Evolutionary conservation across 75 land plant genomes (phyloP).

Genomic region (Gnetum montanum): DNA sequence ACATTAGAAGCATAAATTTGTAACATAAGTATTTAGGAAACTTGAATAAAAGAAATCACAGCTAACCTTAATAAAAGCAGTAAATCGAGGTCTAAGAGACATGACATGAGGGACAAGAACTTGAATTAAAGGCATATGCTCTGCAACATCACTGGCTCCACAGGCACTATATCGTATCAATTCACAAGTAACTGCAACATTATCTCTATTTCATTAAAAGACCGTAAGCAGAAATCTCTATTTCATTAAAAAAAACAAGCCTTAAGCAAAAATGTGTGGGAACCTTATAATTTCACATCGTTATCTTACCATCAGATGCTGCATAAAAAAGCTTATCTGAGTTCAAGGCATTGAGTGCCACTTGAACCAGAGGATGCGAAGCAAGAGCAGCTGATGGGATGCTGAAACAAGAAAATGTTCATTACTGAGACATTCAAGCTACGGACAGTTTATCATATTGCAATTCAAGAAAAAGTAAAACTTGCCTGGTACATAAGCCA

Average conservation of each 20-base stretch:
- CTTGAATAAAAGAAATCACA: no score
- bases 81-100: conserved; percentile 63
- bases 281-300: no score
- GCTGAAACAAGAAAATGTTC: no score
- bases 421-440: no score
- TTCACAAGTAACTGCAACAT: conserved; percentile 75
- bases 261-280: no score
- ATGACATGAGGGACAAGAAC: conserved; percentile 87
- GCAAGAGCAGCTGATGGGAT: conserved; percentile 65
- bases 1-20: no score
- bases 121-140: conserved; percentile 87
- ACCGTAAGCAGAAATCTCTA: no score
- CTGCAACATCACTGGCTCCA: conserved; percentile 43
- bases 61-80: conserved; percentile 61
- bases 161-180: conserved; percentile 67
- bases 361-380: conserved; percentile 72
- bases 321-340: conserved; percentile 71
- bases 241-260: no score
- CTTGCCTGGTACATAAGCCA: conserved; percentile 69
- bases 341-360: conserved; percentile 62
- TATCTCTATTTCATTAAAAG: no score
- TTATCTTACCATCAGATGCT: no score
- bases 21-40: no score
- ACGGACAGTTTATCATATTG: no score
- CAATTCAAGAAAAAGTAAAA: neutral